Percentiles rank a stretch among this genome's conserved stretches.
Evolutionary conservation across 1,139 yeast species (phyloP).

Genomic region (Lodderomyces margitis): DNA sequence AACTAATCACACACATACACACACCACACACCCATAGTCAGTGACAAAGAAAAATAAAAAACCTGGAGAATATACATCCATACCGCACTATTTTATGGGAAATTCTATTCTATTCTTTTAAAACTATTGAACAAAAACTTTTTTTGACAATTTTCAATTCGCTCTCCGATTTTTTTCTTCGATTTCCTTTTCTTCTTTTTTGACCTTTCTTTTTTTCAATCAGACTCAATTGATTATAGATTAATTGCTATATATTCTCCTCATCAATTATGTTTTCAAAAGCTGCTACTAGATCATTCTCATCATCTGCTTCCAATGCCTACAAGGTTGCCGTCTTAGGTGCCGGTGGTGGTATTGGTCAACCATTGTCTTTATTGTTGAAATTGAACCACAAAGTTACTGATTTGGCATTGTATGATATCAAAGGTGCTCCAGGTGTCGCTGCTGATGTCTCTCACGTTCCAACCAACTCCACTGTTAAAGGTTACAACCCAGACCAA

Average conservation of each 20-base stretch:
- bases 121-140: neutral
- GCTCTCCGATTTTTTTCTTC: constrained; percentile 7
- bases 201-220: neutral
- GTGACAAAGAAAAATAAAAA: neutral
- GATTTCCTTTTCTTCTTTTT: constrained; percentile 2
- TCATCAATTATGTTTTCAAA: constrained; percentile 39
- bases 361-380: constrained; percentile 82
- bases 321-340: constrained; percentile 77
- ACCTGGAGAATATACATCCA: neutral
- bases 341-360: constrained; percentile 91
- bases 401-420: constrained; percentile 81
- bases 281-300: constrained; percentile 64
- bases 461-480: constrained; percentile 73
- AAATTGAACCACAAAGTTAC: constrained; percentile 62
- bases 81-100: neutral
- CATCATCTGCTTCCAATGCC: constrained; percentile 57
- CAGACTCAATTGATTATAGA: constrained; percentile 10
- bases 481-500: constrained; percentile 65
- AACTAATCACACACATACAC: too few relatives aligned
- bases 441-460: constrained; percentile 90
- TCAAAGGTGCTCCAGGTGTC: constrained; percentile 88
- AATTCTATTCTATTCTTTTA: neutral
- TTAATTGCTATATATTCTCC: neutral
- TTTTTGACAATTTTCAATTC: neutral
- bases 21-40: neutral